Conservation (phyloP, 2,329 filamentous ascomycete species). For the Falciphora oryzae region DNA sequence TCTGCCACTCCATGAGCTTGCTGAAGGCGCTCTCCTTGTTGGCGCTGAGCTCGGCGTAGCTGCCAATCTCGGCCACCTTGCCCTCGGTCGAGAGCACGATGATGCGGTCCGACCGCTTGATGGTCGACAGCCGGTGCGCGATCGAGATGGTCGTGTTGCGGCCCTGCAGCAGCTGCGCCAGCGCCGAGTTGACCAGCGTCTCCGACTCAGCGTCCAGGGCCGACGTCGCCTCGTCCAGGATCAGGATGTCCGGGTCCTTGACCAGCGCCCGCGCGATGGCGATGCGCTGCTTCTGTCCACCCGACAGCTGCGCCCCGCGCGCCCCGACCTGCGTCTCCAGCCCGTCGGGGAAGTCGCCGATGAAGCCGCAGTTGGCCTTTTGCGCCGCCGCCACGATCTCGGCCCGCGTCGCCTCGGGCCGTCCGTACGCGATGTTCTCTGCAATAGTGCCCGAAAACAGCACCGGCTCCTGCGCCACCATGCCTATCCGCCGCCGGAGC, state of each 20-base stretch:
- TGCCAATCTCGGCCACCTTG: slow-evolving; percentile 83
- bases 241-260: slow-evolving; percentile 93
- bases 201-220: slow-evolving; percentile 95
- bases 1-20: slow-evolving; percentile 98
- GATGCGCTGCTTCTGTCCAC: slow-evolving; percentile 96
- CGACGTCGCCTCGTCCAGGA: slow-evolving; percentile 93
- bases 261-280: slow-evolving; percentile 92
- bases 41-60: slow-evolving; percentile 69
- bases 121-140: slow-evolving; percentile 90
- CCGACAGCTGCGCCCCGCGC: slow-evolving; percentile 86
- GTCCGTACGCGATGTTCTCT: slow-evolving; percentile 89
- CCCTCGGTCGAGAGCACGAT: slow-evolving; percentile 86
- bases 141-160: slow-evolving; percentile 97
- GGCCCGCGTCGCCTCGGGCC: slow-evolving; percentile 66
- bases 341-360: slow-evolving; percentile 92
- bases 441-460: slow-evolving; percentile 81
- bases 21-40: slow-evolving; percentile 79
- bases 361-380: slow-evolving; percentile 93
- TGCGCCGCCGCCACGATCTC: slow-evolving; percentile 84
- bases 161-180: slow-evolving; percentile 72
- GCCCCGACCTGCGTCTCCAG: slow-evolving; percentile 92
- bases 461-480: slow-evolving; percentile 93
- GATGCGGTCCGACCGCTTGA: slow-evolving; percentile 91
- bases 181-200: slow-evolving; percentile 88
- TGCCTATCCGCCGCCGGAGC: slow-evolving; percentile 82